phyloP scores from a whole-genome alignment of 1,284 basidiomycete species.

The Ganoderma leucocontextum region DNA sequence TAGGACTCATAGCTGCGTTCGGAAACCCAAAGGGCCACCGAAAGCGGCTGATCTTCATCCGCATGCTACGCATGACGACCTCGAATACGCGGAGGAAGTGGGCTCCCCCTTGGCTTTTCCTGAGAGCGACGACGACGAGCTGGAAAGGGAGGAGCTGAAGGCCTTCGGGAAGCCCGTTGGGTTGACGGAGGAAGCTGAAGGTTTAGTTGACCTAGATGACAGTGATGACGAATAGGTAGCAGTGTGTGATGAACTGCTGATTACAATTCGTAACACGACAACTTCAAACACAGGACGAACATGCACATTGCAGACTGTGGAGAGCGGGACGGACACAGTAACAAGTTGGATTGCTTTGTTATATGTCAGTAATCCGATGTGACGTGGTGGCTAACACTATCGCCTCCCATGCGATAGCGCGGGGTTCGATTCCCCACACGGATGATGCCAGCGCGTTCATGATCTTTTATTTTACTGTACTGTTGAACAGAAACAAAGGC shows the following conservation, averaged over 20 bases:
- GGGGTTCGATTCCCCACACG: no score
- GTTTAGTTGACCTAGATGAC: constrained; percentile 41
- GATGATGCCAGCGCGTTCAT: no score
- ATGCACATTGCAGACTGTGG: no score
- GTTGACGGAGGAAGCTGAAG: constrained; percentile 9
- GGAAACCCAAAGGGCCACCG: constrained; percentile 24
- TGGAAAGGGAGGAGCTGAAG: constrained; percentile 30
- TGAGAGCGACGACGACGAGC: constrained; percentile 35
- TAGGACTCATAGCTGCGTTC: constrained; percentile 45
- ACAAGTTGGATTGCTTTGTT: no score
- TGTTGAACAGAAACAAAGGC: no score
- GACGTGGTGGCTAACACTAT: no score
- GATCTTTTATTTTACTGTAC: no score
- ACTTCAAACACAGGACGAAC: background rate
- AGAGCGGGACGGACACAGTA: no score
- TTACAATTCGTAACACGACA: background rate
- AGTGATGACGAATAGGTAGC: constrained; percentile 35
- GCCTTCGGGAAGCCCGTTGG: constrained; percentile 33
- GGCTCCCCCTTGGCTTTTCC: constrained; percentile 27
- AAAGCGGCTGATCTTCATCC: background rate
- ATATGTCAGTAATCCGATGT: no score
- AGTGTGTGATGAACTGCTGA: background rate
- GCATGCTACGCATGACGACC: constrained; percentile 21
- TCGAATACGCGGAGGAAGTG: constrained; percentile 23
- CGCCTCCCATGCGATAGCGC: no score